phyloP scores from a whole-genome alignment of 2,329 filamentous ascomycete species.

The Trichoderma harzianum region DNA sequence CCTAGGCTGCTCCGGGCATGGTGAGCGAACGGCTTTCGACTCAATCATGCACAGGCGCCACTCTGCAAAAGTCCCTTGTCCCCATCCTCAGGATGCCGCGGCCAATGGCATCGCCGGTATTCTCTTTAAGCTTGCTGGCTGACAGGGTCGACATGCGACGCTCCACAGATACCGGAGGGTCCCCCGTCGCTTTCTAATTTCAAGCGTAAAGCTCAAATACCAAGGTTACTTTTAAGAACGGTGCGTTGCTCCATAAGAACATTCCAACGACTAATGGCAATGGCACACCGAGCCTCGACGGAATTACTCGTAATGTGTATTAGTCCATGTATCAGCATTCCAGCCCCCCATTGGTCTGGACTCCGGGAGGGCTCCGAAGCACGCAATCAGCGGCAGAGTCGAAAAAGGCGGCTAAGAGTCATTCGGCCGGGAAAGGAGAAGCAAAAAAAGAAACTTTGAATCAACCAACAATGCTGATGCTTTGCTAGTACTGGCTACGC shows the following conservation, averaged over 20 bases:
- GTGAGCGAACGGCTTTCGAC: background rate
- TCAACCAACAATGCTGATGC: background rate
- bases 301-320: background rate
- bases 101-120: conserved; percentile 9
- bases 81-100: background rate
- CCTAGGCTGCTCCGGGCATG: conserved; percentile 11
- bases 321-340: background rate
- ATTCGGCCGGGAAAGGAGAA: background rate
- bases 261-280: background rate
- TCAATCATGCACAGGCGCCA: conserved; percentile 3
- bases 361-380: background rate
- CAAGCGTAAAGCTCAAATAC: conserved; percentile 14
- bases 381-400: conserved; percentile 1
- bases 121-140: background rate
- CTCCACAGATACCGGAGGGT: background rate
- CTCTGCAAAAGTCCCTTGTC: conserved; percentile 16
- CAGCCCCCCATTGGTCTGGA: background rate
- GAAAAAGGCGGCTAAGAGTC: background rate
- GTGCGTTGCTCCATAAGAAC: background rate
- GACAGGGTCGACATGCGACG: conserved; percentile 8
- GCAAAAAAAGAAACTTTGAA: background rate
- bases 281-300: background rate
- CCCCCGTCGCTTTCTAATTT: conserved; percentile 1
- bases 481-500: background rate
- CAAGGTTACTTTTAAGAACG: conserved; percentile 8